A percentile compares a stretch with the other conserved stretches of the same genome.
Evolutionary conservation across 2,329 filamentous ascomycete genomes (phyloP).

Genomic region (Colletotrichum liriopes): DNA sequence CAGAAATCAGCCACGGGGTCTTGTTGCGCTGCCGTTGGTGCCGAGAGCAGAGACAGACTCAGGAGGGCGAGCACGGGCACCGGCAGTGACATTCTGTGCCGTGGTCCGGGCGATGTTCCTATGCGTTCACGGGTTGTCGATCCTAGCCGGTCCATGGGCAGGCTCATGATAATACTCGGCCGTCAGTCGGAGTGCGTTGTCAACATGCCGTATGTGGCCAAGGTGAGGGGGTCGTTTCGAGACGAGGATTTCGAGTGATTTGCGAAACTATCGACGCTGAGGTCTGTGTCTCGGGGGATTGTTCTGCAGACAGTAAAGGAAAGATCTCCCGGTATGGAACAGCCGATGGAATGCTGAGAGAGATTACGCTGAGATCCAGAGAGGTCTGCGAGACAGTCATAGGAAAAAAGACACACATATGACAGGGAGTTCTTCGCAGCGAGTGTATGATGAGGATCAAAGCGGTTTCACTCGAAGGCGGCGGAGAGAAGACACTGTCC

Average conservation of each 20-base stretch:
- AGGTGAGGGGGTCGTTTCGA: not conserved
- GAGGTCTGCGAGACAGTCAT: not conserved
- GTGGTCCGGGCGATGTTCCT: not conserved
- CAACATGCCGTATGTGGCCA: not conserved
- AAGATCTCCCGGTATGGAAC: constrained; percentile 12
- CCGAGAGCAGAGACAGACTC: constrained; percentile 26
- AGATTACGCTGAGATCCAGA: constrained; percentile 15
- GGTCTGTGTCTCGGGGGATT: constrained; percentile 20
- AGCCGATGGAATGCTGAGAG: constrained; percentile 21
- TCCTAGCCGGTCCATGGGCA: constrained; percentile 12
- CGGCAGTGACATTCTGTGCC: not conserved
- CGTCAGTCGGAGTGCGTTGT: constrained; percentile 6
- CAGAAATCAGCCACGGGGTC: constrained; percentile 71
- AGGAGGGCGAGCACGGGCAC: constrained; percentile 1
- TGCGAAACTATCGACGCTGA: not conserved
- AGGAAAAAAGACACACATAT: not conserved
- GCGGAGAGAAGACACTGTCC: not conserved
- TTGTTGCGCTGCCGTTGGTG: constrained; percentile 52
- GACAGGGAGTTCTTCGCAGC: not conserved
- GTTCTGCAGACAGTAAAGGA: constrained; percentile 9
- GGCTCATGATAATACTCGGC: constrained; percentile 13
- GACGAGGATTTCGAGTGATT: constrained; percentile 1
- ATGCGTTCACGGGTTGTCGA: not conserved
- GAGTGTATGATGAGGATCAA: not conserved
- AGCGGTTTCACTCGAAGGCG: not conserved